phyloP scores from a whole-genome alignment of 768 basidiomycete genomes.

The Tylopilus cervinicoccineus region DNA sequence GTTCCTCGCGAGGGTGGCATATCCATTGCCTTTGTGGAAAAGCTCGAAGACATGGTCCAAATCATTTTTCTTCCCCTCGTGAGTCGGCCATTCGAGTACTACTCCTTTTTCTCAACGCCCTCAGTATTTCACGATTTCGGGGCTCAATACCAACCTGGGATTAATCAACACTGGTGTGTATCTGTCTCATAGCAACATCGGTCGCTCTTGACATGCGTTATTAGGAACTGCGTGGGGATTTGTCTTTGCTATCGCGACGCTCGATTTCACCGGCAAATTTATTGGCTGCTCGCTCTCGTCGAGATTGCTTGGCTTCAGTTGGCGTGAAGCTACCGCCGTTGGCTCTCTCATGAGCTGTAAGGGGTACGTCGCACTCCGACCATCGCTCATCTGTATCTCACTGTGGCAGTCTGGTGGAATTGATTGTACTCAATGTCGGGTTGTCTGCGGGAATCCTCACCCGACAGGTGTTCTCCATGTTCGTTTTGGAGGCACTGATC shows the following conservation, averaged over 20 bases:
- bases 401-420: constrained; percentile 67
- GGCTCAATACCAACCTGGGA: constrained; percentile 87
- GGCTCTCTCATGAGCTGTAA: constrained; percentile 96
- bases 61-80: constrained; percentile 88
- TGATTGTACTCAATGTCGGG: constrained; percentile 96
- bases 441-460: constrained; percentile 74
- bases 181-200: not conserved
- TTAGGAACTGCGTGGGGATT: constrained; percentile 83
- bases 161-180: constrained; percentile 67
- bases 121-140: constrained; percentile 91
- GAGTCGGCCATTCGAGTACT: constrained; percentile 22
- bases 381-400: constrained; percentile 4
- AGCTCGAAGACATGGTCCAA: constrained; percentile 91
- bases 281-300: constrained; percentile 75
- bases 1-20: constrained; percentile 88
- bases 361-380: constrained; percentile 51
- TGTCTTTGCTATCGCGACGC: constrained; percentile 68
- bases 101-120: not conserved
- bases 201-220: not conserved
- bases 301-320: constrained; percentile 62
- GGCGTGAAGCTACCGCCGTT: constrained; percentile 79
- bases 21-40: constrained; percentile 81
- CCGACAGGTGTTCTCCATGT: constrained; percentile 87
- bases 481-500: constrained; percentile 79
- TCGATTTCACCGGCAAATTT: constrained; percentile 90